These are phyloP conservation scores for Crinitomyces ghanaensis DNA, from an alignment of 805 yeast genomes.

Conservation along the genomic window DNA sequence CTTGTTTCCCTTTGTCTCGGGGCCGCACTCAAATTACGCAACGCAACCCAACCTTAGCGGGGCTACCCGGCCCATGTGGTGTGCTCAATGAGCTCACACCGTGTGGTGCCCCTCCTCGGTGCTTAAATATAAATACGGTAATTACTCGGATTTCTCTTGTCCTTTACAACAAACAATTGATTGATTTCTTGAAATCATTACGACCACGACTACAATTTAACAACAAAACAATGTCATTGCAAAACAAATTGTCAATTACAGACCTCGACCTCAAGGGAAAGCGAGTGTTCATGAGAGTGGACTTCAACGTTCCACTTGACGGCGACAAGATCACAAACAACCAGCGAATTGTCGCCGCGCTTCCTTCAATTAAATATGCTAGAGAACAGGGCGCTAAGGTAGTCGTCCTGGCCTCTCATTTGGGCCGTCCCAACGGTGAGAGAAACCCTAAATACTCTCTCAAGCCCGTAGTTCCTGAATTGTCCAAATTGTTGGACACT, in stretches of 20 bases:
- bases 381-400: conserved; percentile 84
- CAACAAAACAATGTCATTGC: conserved; percentile 63
- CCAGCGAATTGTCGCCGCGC: conserved; percentile 98
- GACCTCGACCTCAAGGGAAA: conserved; percentile 80
- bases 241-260: conserved; percentile 84
- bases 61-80: too few relatives aligned
- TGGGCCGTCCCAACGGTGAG: conserved; percentile 99
- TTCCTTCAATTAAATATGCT: conserved; percentile 96
- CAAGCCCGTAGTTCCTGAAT: conserved; percentile 87
- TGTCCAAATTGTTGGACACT: conserved; percentile 61
- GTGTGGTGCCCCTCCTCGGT: too few relatives aligned
- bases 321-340: conserved; percentile 97
- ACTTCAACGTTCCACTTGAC: conserved; percentile 52
- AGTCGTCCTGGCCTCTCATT: conserved; percentile 88
- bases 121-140: too few relatives aligned
- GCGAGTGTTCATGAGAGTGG: conserved; percentile 96
- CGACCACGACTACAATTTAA: too few relatives aligned
- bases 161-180: too few relatives aligned
- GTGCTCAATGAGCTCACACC: too few relatives aligned
- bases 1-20: too few relatives aligned
- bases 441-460: conserved; percentile 74
- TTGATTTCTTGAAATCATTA: too few relatives aligned
- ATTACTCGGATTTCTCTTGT: neutral
- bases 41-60: too few relatives aligned
- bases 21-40: too few relatives aligned